These are phyloP conservation scores for Rheum nobile DNA, from an alignment of 148 eudicot genomes.

Conservation along the genomic window DNA sequence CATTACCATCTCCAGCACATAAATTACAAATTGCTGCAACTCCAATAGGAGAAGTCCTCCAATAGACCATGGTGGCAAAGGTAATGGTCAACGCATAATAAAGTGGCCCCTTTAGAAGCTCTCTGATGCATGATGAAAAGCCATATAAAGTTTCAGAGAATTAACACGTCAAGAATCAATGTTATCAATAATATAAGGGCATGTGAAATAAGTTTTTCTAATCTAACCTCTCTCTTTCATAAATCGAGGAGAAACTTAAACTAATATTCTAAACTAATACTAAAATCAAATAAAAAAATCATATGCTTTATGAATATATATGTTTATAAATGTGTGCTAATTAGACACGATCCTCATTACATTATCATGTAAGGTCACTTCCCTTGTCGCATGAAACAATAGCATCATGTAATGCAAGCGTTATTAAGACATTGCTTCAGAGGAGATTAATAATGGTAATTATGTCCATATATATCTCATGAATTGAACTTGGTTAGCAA, in stretches of 20 bases:
- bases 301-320: not conserved
- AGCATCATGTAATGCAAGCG: not conserved
- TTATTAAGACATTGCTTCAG: not conserved
- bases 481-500: not conserved
- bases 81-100: conserved; percentile 66
- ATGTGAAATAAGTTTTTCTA: not conserved
- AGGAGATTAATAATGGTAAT: not conserved
- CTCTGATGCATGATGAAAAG: conserved; percentile 41
- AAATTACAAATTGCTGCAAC: conserved; percentile 69
- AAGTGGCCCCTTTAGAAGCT: conserved; percentile 84
- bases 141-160: not conserved
- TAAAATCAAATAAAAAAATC: not conserved
- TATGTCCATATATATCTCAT: not conserved
- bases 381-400: not conserved
- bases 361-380: not conserved
- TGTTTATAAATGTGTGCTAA: not conserved
- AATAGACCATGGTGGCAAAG: conserved; percentile 47
- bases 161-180: not conserved
- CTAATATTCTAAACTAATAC: not conserved
- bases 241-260: not conserved
- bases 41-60: conserved; percentile 81
- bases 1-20: conserved; percentile 92
- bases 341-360: not conserved
- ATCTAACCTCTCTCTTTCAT: not conserved
- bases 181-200: not conserved